Base-by-base conservation (phyloP, 441 rosid species). In the Adansonia gregorii region DNA sequence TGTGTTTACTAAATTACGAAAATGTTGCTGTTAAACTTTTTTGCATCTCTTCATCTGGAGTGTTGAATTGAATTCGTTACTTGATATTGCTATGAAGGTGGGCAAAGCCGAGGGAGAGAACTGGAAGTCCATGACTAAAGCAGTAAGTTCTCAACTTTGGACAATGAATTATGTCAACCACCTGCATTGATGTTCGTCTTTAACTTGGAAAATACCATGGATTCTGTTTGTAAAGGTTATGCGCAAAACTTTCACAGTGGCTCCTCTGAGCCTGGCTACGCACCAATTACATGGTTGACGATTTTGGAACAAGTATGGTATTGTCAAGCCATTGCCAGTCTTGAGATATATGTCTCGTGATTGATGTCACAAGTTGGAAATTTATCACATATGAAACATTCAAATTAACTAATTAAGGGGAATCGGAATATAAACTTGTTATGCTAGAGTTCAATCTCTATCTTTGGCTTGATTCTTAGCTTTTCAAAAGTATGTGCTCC, bases 41-140 rank as follows among this genome's bases (percentile, higher is more conserved):
- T 6, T 46, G 8, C 35, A 27, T 31, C 70, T 51, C 14, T 22
- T 72, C 48, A 19, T 75, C 22, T 24, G 43, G 70, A 51, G n/a
- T 5, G 65, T 41, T 24, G 41, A 54, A 56, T 31, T 83, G 64
- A 76, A 65, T 75, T 60, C 54, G n/a, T 20, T 46, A 77, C 81
- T 63, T 66, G 55, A 55, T 49, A 48, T 48, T 86, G 68, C 80
- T 68, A 51, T 81, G 75, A 81, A 89, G 95, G 95, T 89, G 75
- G 95, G 95, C 74, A 89, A 89, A 86, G 92, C 93, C 19, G 92
- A 88, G 74, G 95, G 95, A 64, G 87, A 78, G 80, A 88, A 84
- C 82, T 89, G 93, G 93, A 88, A 89, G 81, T 86, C 92, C 52
- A 61, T 89, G 89, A 83, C 91, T 12, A 82, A 79, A 68, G 91